Percentiles rank a stretch among this genome's conserved stretches.
Conservation (phyloP, 2,329 filamentous ascomycete species). For the Macrophomina phaseolina region DNA sequence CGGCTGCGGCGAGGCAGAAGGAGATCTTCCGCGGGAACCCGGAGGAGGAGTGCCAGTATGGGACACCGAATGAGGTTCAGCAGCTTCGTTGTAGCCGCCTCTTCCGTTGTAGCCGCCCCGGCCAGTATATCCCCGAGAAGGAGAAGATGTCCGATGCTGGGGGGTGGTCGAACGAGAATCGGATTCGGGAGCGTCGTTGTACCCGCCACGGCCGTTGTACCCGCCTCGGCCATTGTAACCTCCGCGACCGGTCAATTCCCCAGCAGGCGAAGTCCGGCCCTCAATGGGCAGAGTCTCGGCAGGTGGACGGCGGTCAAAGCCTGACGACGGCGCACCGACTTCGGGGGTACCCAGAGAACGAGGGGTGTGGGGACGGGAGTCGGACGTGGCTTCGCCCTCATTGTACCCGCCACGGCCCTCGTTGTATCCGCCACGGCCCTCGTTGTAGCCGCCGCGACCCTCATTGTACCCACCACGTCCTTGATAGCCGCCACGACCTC, state of each 20-base stretch:
- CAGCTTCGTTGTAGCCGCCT: conserved; percentile 29
- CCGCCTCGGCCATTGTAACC: conserved; percentile 40
- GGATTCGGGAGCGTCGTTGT: conserved; percentile 30
- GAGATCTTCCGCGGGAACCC: conserved; percentile 7
- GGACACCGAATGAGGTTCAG: conserved; percentile 2
- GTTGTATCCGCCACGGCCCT: conserved; percentile 29
- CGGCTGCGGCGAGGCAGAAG: conserved; percentile 3
- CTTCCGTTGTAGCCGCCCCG: conserved; percentile 40
- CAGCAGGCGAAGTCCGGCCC: conserved; percentile 20
- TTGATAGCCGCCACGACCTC: conserved; percentile 36
- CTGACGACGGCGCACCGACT: conserved; percentile 6
- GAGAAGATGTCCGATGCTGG: conserved; percentile 1
- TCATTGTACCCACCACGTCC: conserved; percentile 41
- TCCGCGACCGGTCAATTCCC: conserved; percentile 35
- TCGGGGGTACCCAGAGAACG: conserved; percentile 11
- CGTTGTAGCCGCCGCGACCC: conserved; percentile 35
- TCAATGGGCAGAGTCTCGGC: conserved; percentile 11
- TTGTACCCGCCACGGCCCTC: conserved; percentile 31
- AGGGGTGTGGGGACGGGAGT: conserved; percentile 3
- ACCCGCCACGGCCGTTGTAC: conserved; percentile 35
- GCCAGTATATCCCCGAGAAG: conserved; percentile 34
- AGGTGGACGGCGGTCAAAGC: conserved; percentile 18
- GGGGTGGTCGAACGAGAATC: conserved; percentile 12
- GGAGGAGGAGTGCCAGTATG: conserved; percentile 15
- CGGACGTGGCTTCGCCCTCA: conserved; percentile 28